Percentiles rank a stretch among this genome's conserved stretches.
Evolutionary conservation across 208 protist species (phyloP).

Genomic region (Borovskyia barvae): DNA sequence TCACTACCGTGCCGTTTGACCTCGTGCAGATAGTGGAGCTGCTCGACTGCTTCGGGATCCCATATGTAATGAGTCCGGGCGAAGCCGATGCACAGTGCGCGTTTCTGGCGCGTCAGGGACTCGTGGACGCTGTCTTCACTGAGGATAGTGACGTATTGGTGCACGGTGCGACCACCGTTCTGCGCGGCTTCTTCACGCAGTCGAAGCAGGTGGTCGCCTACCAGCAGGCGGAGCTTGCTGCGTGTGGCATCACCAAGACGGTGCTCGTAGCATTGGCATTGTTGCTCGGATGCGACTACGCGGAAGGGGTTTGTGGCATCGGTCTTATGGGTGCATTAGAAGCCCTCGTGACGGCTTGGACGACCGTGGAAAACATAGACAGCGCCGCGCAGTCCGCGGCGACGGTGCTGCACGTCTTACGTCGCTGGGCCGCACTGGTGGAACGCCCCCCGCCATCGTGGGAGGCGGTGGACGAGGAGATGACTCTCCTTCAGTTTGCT

Average conservation of each 20-base stretch:
- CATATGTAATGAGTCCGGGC: constrained; percentile 82
- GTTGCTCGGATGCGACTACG: constrained; percentile 96
- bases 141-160: constrained; percentile 96
- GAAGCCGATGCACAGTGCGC: constrained; percentile 96
- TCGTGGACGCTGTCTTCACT: constrained; percentile 95
- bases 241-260: constrained; percentile 75
- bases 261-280: constrained; percentile 89
- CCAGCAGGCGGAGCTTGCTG: constrained; percentile 44
- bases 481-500: constrained; percentile 45
- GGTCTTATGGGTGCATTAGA: constrained; percentile 68
- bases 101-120: constrained; percentile 57
- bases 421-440: constrained; percentile 36
- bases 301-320: constrained; percentile 88
- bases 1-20: constrained; percentile 57
- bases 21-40: constrained; percentile 75
- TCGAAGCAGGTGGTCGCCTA: constrained; percentile 69
- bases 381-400: constrained; percentile 7
- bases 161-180: constrained; percentile 91
- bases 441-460: constrained; percentile 24
- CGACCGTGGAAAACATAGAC: background rate
- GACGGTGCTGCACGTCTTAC: constrained; percentile 35
- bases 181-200: constrained; percentile 91
- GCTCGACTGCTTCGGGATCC: constrained; percentile 80
- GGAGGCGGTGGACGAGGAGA: constrained; percentile 39
- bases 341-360: constrained; percentile 58